Conservation (phyloP, 169 alveolate genomes). For the Blepharisma undulans region DNA sequence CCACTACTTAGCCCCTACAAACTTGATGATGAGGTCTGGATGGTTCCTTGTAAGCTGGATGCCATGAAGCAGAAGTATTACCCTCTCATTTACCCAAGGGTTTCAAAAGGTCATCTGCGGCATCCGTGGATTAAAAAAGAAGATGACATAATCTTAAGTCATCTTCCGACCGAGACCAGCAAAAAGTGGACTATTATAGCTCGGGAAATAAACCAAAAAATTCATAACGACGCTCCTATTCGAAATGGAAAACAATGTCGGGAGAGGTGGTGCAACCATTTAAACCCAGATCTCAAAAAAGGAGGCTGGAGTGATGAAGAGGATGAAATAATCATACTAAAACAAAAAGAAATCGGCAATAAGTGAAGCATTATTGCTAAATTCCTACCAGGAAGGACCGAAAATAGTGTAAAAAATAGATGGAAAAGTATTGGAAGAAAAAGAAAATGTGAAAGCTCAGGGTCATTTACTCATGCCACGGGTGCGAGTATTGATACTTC, state of each 20-base stretch:
- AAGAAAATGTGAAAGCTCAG: background rate
- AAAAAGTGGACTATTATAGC: slow-evolving; percentile 9
- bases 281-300: slow-evolving; percentile 74
- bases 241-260: slow-evolving; percentile 77
- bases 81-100: background rate
- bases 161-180: slow-evolving; percentile 28
- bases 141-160: slow-evolving; percentile 30
- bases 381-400: slow-evolving; percentile 14
- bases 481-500: background rate
- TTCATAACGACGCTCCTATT: background rate
- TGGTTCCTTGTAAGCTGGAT: slow-evolving; percentile 26
- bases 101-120: background rate
- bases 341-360: slow-evolving; percentile 77
- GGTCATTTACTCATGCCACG: background rate
- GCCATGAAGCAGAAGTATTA: background rate
- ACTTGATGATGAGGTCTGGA: background rate
- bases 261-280: slow-evolving; percentile 80
- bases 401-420: slow-evolving; percentile 80
- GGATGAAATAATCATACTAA: slow-evolving; percentile 71
- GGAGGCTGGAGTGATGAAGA: slow-evolving; percentile 88
- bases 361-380: slow-evolving; percentile 39
- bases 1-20: background rate
- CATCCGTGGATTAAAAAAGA: slow-evolving; percentile 42
- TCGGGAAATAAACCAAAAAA: background rate
- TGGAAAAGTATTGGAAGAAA: background rate